These are phyloP conservation scores for Xenosphaeropsis pyriputrescens DNA, from an alignment of 2,329 filamentous ascomycete genomes.

Conservation along the genomic window DNA sequence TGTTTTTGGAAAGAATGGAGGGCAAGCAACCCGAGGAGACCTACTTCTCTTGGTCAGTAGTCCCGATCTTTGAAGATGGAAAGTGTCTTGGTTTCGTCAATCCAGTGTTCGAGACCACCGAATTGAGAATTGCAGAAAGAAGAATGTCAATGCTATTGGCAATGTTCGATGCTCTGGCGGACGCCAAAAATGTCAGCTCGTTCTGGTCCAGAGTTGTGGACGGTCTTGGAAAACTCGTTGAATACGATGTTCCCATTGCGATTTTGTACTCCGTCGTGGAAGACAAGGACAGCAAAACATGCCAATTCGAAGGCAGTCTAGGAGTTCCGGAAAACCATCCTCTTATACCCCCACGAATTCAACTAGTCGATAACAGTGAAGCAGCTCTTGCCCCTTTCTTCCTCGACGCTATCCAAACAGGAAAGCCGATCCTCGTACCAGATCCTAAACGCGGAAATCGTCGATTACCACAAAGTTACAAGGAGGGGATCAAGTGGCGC, in stretches of 20 bases:
- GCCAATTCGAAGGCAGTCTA: conserved; percentile 19
- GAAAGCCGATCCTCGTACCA: conserved; percentile 21
- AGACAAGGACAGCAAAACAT: conserved; percentile 24
- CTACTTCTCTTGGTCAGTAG: conserved; percentile 31
- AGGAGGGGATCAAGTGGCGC: not conserved
- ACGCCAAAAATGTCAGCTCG: conserved; percentile 27
- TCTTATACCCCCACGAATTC: conserved; percentile 23
- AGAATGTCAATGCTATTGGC: conserved; percentile 32
- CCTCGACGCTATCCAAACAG: conserved; percentile 8
- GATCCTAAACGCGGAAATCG: conserved; percentile 17
- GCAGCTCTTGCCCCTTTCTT: conserved; percentile 10
- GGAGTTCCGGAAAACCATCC: conserved; percentile 28
- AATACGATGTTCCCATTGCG: conserved; percentile 32
- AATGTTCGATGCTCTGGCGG: conserved; percentile 28
- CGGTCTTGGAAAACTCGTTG: conserved; percentile 26
- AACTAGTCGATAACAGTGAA: conserved; percentile 19
- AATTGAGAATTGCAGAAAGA: conserved; percentile 30
- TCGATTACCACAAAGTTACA: not conserved
- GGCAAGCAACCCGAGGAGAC: conserved; percentile 29
- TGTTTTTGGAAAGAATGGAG: conserved; percentile 25
- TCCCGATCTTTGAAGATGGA: conserved; percentile 27
- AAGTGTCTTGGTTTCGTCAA: conserved; percentile 31
- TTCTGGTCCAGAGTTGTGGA: conserved; percentile 31
- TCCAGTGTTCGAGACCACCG: conserved; percentile 30
- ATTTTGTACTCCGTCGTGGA: conserved; percentile 34